A percentile compares a stretch with the other conserved stretches of the same genome.
These are phyloP conservation scores for Angomonas deanei DNA, from an alignment of 208 protist genomes.

Conservation along the genomic window DNA sequence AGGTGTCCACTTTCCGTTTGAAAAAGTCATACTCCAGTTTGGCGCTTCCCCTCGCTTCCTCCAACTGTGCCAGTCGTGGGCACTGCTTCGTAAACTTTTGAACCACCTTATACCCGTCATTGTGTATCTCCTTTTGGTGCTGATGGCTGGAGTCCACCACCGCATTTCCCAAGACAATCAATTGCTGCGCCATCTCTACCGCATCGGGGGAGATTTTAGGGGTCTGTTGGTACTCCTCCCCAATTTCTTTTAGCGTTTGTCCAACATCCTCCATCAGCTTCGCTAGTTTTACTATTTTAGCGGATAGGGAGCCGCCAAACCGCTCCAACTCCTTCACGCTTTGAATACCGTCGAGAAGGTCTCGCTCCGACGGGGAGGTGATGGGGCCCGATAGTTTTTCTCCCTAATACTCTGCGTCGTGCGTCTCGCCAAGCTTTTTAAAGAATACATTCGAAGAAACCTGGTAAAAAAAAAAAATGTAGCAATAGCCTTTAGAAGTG, in stretches of 20 bases:
- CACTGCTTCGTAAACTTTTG: constrained; percentile 38
- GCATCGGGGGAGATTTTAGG: constrained; percentile 52
- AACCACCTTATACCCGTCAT: constrained; percentile 55
- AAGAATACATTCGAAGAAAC: constrained; percentile 33
- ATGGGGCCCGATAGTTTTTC: constrained; percentile 34
- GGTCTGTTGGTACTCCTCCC: constrained; percentile 54
- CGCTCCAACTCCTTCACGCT: constrained; percentile 49
- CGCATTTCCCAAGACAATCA: constrained; percentile 40
- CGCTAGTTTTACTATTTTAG: constrained; percentile 47
- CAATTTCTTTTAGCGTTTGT: constrained; percentile 54
- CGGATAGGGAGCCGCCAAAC: constrained; percentile 33
- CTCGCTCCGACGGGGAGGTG: constrained; percentile 25
- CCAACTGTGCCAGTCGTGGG: constrained; percentile 37
- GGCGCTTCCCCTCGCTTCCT: constrained; percentile 42
- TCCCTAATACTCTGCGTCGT: constrained; percentile 76
- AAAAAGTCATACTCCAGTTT: constrained; percentile 84
- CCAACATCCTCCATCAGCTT: constrained; percentile 71
- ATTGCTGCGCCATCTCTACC: constrained; percentile 44
- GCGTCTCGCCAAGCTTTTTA: constrained; percentile 74
- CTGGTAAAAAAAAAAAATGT: not conserved
- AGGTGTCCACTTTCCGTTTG: constrained; percentile 55
- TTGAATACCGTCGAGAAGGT: constrained; percentile 27
- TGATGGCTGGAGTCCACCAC: constrained; percentile 43
- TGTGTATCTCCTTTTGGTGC: constrained; percentile 54
- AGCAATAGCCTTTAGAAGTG: not conserved